Conservation (phyloP, 192 early-diverging fungal genomes). For the Chytriomyces sp. region DNA sequence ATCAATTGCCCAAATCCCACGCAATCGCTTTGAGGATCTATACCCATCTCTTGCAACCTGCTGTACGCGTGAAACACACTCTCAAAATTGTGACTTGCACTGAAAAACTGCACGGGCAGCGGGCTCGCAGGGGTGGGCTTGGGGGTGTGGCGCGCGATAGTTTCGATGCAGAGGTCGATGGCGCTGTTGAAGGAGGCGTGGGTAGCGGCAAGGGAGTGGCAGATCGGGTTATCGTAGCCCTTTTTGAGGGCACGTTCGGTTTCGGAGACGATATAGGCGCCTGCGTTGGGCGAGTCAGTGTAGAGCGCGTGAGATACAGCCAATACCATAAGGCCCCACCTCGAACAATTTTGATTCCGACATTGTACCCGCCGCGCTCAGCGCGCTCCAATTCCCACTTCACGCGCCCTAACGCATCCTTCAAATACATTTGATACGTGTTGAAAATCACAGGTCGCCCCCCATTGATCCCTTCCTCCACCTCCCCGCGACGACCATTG, state of each 20-base stretch:
- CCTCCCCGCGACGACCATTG: conserved; percentile 51
- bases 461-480: not conserved
- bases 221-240: conserved; percentile 79
- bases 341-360: conserved; percentile 89
- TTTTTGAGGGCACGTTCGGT: conserved; percentile 68
- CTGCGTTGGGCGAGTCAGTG: not conserved
- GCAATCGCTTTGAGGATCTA: conserved; percentile 25
- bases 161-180: conserved; percentile 68
- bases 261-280: conserved; percentile 79
- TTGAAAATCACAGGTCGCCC: conserved; percentile 71
- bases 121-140: not conserved
- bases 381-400: conserved; percentile 66
- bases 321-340: conserved; percentile 30
- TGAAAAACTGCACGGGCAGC: conserved; percentile 72
- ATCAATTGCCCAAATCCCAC: conserved; percentile 94
- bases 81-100: conserved; percentile 88
- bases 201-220: conserved; percentile 74
- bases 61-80: conserved; percentile 67
- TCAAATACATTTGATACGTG: conserved; percentile 96
- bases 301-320: not conserved
- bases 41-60: conserved; percentile 49
- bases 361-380: conserved; percentile 68
- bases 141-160: conserved; percentile 38
- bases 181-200: conserved; percentile 82
- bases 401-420: conserved; percentile 65